These are phyloP conservation scores for Mortierella sp. DNA, from an alignment of 371 early-diverging fungal genomes.

Conservation along the genomic window DNA sequence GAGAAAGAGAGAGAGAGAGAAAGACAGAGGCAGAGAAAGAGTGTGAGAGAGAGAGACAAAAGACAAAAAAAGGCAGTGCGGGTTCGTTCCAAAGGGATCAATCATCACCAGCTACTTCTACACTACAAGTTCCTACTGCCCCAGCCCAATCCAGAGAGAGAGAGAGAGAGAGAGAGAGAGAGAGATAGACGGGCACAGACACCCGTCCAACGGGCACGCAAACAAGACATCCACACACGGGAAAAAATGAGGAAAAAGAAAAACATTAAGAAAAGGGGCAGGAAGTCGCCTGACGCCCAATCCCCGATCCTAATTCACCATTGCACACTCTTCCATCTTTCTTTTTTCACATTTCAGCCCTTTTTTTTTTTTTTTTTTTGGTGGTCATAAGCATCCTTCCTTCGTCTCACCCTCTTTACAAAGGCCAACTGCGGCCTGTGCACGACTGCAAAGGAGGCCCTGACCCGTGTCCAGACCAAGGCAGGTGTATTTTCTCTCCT, in stretches of 20 bases:
- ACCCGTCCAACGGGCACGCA: neutral
- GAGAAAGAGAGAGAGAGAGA: neutral
- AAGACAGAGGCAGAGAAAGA: neutral
- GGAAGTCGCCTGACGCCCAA: neutral
- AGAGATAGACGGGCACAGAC: neutral
- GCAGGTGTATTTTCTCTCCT: slow-evolving; percentile 12
- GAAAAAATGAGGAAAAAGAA: neutral
- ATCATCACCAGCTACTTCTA: too few relatives aligned
- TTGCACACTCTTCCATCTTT: slow-evolving; percentile 2
- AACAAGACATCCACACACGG: neutral
- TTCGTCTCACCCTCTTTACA: slow-evolving; percentile 44
- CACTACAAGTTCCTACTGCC: too few relatives aligned
- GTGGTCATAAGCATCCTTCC: slow-evolving; percentile 8
- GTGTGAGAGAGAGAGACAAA: neutral
- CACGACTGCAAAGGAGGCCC: slow-evolving; percentile 46
- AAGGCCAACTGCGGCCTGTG: slow-evolving; percentile 53
- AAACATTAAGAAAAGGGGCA: neutral
- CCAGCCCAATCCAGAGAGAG: too few relatives aligned
- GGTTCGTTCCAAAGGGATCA: too few relatives aligned
- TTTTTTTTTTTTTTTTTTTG: neutral
- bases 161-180: neutral
- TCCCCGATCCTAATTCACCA: neutral
- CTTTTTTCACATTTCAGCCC: slow-evolving; percentile 5
- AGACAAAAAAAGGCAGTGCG: too few relatives aligned
- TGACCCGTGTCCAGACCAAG: slow-evolving; percentile 47